phyloP scores from a whole-genome alignment of 495 filamentous ascomycete species.

The Friedmanniomyces endolithicus region DNA sequence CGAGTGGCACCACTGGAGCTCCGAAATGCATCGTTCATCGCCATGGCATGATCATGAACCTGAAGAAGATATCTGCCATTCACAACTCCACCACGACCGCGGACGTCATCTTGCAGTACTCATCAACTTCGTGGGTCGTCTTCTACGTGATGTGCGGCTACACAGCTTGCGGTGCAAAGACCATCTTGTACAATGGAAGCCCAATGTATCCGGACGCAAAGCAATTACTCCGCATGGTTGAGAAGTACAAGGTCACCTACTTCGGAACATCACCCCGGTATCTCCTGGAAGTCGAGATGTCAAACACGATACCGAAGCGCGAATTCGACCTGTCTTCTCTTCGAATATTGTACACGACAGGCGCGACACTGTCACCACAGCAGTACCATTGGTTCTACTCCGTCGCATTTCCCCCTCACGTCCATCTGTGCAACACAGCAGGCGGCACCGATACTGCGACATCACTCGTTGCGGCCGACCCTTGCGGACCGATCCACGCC shows the following conservation, averaged over 20 bases:
- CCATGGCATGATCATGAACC: constrained; percentile 49
- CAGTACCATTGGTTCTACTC: constrained; percentile 80
- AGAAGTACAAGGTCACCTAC: constrained; percentile 44
- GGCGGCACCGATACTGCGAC: constrained; percentile 70
- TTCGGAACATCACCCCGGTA: constrained; percentile 64
- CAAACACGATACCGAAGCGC: constrained; percentile 47
- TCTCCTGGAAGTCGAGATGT: constrained; percentile 48
- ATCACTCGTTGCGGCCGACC: constrained; percentile 58
- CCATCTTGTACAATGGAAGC: constrained; percentile 63
- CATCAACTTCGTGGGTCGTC: constrained; percentile 69
- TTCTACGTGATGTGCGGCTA: constrained; percentile 48
- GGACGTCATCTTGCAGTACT: constrained; percentile 22
- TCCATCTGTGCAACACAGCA: constrained; percentile 60
- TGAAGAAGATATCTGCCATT: constrained; percentile 46
- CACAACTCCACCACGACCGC: constrained; percentile 33
- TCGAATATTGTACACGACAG: constrained; percentile 52
- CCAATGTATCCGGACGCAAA: constrained; percentile 55
- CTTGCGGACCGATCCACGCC: constrained; percentile 55
- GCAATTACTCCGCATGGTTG: constrained; percentile 47
- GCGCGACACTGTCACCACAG: constrained; percentile 62
- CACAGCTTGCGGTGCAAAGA: constrained; percentile 44
- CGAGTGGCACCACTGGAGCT: constrained; percentile 57
- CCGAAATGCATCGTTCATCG: constrained; percentile 71
- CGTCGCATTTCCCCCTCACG: constrained; percentile 48
- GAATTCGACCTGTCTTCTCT: constrained; percentile 50